These are phyloP conservation scores for Cryphonectria carpinicola DNA, from an alignment of 2,329 filamentous ascomycete species.

Conservation along the genomic window DNA sequence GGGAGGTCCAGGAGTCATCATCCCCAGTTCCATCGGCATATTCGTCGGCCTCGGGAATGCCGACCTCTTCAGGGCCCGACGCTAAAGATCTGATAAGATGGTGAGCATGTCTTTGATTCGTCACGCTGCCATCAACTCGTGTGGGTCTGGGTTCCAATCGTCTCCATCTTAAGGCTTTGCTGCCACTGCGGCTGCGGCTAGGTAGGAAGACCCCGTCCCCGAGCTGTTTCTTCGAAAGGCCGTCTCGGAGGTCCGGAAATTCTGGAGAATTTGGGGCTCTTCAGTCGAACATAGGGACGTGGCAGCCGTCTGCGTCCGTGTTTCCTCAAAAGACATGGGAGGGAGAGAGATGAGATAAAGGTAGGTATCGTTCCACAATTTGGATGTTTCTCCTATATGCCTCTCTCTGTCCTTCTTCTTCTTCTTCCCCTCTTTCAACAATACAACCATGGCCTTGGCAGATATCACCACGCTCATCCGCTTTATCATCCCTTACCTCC, in stretches of 20 bases:
- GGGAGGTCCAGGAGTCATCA: background rate
- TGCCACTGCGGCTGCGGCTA: background rate
- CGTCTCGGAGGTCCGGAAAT: background rate
- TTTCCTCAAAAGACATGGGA: too few relatives aligned
- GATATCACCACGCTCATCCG: constrained; percentile 14
- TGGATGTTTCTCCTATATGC: background rate
- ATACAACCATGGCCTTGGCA: constrained; percentile 6
- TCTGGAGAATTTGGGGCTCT: background rate
- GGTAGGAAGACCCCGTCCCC: background rate
- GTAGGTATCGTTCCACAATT: background rate
- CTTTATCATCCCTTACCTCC: constrained; percentile 2
- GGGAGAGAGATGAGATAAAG: background rate
- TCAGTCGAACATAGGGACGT: background rate
- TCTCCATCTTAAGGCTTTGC: background rate
- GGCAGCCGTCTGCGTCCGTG: background rate
- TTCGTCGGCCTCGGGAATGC: constrained; percentile 11
- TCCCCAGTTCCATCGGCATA: background rate
- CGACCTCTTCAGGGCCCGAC: background rate
- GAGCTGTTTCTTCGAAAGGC: background rate
- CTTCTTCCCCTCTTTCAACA: background rate
- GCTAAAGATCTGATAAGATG: constrained; percentile 20
- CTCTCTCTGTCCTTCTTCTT: background rate
- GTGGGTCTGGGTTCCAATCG: background rate
- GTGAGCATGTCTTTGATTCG: background rate
- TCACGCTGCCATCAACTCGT: background rate